Evolutionary conservation across 805 yeast genomes (phyloP), one percentile per base, ranked within the genome.

Genomic region (Candida broadrunensis): DNA sequence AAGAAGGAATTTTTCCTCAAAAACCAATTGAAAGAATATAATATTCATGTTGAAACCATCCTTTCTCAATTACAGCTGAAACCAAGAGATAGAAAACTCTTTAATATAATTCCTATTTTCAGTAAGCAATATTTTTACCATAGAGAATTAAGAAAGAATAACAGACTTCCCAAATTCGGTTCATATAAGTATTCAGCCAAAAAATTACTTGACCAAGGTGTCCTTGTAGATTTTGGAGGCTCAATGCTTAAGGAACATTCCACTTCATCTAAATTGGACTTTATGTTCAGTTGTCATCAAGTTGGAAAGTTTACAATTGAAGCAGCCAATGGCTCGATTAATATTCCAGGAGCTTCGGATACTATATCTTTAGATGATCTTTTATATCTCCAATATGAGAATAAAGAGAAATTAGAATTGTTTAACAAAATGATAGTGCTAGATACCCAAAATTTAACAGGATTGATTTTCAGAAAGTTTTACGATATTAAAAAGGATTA

Each of bases 71-170:
- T 75, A 37, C 80, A 71, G 51, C 65, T 62, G 56, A 64, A 59
- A 41, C 73, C 77, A 17, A 66, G 61, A 41, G 80, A 63, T 51
- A 73, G 61, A 58, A 73, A 68, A 60, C 61, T 67, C 50, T 64
- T 68, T 63, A 72, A 62, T 77, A 56, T 71, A 25, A 67, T 71
- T 24, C 76, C 75, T 5, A 64, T 74, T 21, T 85, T 83, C 69
- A 81, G 85, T 38, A 86, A 78, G 55, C 91, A 86, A 50, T 84
- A 81, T 59, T 83, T 83, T 63, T 83, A 85, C 54, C 85, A 81
- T 56, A 66, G 89, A 24, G 86, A 82, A 47, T 64, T 86, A 50
- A 80, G 80, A 53, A 80, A 75, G 63, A 61, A 72, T 15, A 88
- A 88, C 26, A 70, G 83, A 36, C 61, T 83, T 30, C 88, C 91